Base-by-base conservation (phyloP, 345 rosid genomes). In the Murraya paniculata region DNA sequence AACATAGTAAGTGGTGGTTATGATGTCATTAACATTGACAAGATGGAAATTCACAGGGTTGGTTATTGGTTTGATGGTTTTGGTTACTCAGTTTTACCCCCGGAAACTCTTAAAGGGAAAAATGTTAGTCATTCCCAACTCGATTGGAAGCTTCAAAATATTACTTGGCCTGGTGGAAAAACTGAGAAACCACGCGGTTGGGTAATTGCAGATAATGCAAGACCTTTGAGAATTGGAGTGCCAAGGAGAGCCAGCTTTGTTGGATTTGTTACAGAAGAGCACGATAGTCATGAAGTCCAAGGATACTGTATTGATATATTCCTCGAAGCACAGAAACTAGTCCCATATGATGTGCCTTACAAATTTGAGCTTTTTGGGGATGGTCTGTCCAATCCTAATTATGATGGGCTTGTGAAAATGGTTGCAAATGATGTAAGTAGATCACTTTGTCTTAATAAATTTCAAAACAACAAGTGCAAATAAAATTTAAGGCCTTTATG, bases 261-360 rank as follows among this genome's bases (percentile, higher is more conserved):
- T 68, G 92, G 88, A 3, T 95, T 93, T 89, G 92, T 87, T 58
- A 82, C 94, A 22, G 84, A 89, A 83, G 84, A 30, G 28, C 80
- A 85, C 58, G 84, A 39, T 30, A 89, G 81, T 77, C 93, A 89
- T 78, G 74, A 45, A 66, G 77, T 93, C 48, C 75, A 71, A 76
- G 98, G 98, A 62, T 95, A 84, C 75, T 93, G 97, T 72, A 87
- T 93, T 58, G 98, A 95, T 57, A 77, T 95, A 82, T 95, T 95
- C 87, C 78, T 67, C 4, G 91, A 88, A 83, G 98, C 98, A 28
- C 53, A 77, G 79, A 89, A 90, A 80, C 55, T 92, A 66, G 61
- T 95, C 78, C 91, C 99, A 3, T 95, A 95, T 73, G 79, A 79
- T 45, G 91, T 92, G 71, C 98, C 97, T 79, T 90, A 86, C 79